Evolutionary conservation across 495 filamentous ascomycete genomes (phyloP).

Genomic region (Tetracladium marchalianum): DNA sequence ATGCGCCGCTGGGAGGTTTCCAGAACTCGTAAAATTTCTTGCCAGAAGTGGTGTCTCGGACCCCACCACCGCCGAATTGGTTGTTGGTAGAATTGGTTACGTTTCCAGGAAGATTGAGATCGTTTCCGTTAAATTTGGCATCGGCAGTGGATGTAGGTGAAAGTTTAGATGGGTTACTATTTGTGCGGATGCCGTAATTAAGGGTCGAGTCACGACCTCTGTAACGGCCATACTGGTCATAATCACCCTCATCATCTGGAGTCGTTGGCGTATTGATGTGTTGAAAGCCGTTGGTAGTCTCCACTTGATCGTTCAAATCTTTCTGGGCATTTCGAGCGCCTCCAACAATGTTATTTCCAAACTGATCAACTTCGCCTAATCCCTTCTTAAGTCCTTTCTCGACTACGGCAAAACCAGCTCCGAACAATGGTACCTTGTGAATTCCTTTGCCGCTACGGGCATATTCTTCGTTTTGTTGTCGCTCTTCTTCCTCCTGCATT

Average conservation of each 20-base stretch:
- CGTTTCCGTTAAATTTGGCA: not conserved
- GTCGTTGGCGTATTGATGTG: slow-evolving; percentile 19
- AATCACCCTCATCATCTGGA: slow-evolving; percentile 6
- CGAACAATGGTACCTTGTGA: slow-evolving; percentile 22
- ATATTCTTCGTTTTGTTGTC: slow-evolving; percentile 18
- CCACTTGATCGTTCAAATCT: slow-evolving; percentile 48
- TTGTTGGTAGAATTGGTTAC: slow-evolving; percentile 3
- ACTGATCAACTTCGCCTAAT: not conserved
- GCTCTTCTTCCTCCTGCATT: slow-evolving; percentile 35
- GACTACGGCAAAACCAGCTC: slow-evolving; percentile 43
- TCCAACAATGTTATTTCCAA: slow-evolving; percentile 42
- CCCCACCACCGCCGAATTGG: slow-evolving; percentile 8
- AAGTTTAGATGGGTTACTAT: not conserved
- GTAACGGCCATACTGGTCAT: slow-evolving; percentile 15
- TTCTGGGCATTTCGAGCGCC: slow-evolving; percentile 42
- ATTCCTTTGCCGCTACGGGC: slow-evolving; percentile 17
- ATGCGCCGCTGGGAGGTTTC: slow-evolving; percentile 41
- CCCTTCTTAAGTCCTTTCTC: slow-evolving; percentile 53
- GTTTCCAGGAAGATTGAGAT: slow-evolving; percentile 12
- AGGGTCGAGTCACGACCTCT: not conserved
- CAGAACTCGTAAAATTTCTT: slow-evolving; percentile 35
- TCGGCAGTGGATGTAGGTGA: slow-evolving; percentile 4
- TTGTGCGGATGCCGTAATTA: slow-evolving; percentile 6
- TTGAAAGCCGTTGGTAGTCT: slow-evolving; percentile 45
- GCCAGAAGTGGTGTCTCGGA: slow-evolving; percentile 21